Percentiles rank a stretch among this genome's conserved stretches.
These are phyloP conservation scores for Ilyonectria mors-panacis DNA, from an alignment of 2,329 filamentous ascomycete genomes.

Conservation along the genomic window DNA sequence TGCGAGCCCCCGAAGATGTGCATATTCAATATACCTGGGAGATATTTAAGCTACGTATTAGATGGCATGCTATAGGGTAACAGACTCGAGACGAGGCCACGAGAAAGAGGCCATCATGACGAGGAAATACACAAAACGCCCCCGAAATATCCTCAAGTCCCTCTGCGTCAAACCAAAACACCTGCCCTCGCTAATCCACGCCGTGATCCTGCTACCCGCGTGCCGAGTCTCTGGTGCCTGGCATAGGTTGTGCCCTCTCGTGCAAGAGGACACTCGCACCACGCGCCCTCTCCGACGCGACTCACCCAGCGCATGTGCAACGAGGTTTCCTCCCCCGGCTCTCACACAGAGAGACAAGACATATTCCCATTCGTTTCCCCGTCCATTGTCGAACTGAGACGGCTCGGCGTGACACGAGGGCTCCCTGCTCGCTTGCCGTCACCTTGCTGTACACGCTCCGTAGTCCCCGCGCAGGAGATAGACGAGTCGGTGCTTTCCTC, in stretches of 20 bases:
- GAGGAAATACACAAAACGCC: conserved; percentile 24
- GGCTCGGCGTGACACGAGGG: conserved; percentile 15
- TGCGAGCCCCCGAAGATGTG: neutral
- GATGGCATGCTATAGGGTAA: neutral
- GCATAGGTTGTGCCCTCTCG: conserved; percentile 13
- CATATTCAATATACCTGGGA: neutral
- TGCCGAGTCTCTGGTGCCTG: conserved; percentile 28
- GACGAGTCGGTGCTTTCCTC: conserved; percentile 32
- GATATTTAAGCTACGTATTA: neutral
- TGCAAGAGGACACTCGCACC: conserved; percentile 25
- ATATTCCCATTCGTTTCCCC: conserved; percentile 9
- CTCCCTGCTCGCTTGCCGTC: conserved; percentile 27
- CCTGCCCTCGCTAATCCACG: conserved; percentile 31
- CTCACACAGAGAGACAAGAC: conserved; percentile 28
- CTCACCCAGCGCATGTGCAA: conserved; percentile 26
- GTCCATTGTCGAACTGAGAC: conserved; percentile 20
- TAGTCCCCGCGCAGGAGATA: conserved; percentile 14
- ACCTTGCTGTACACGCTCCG: conserved; percentile 19
- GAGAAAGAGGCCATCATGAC: neutral
- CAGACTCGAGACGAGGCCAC: neutral
- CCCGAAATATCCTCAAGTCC: conserved; percentile 16
- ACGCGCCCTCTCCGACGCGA: conserved; percentile 21
- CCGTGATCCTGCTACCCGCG: conserved; percentile 18
- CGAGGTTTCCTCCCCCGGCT: conserved; percentile 11
- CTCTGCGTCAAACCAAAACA: conserved; percentile 32